Evolutionary conservation across 345 rosid genomes (phyloP).

Genomic region (Rhodamnia rubescens): DNA sequence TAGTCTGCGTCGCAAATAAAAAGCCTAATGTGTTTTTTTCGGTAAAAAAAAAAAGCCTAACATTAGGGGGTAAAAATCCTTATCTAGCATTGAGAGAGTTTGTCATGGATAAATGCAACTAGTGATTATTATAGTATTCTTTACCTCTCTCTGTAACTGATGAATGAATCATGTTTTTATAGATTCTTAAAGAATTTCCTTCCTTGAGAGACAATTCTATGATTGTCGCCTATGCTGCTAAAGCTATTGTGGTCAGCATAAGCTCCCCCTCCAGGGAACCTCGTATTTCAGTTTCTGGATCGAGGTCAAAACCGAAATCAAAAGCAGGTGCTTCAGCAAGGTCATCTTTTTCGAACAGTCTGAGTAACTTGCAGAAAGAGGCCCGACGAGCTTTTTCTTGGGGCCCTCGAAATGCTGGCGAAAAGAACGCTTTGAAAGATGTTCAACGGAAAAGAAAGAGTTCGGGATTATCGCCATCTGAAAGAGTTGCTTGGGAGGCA

Average conservation of each 20-base stretch:
- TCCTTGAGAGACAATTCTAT: slow-evolving; percentile 65
- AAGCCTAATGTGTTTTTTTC: neutral
- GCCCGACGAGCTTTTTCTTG: slow-evolving; percentile 97
- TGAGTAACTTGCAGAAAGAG: slow-evolving; percentile 86
- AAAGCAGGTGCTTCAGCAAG: slow-evolving; percentile 45
- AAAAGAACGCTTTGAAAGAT: slow-evolving; percentile 67
- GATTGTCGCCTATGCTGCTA: slow-evolving; percentile 75
- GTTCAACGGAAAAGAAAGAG: slow-evolving; percentile 76
- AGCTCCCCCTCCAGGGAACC: slow-evolving; percentile 68
- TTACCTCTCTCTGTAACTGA: neutral
- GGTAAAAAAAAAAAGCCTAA: too few species aligned
- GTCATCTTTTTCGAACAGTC: slow-evolving; percentile 74
- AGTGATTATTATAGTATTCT: neutral
- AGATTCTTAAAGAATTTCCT: slow-evolving; percentile 93
- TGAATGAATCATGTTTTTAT: slow-evolving; percentile 1
- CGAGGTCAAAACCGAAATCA: slow-evolving; percentile 55
- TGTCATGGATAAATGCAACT: neutral
- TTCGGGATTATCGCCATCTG: slow-evolving; percentile 71
- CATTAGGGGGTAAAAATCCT: neutral
- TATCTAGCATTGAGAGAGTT: neutral
- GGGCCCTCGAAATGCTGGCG: slow-evolving; percentile 82
- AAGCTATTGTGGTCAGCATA: slow-evolving; percentile 68
- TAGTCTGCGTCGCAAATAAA: neutral
- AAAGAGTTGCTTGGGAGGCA: slow-evolving; percentile 92
- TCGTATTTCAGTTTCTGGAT: slow-evolving; percentile 62